phyloP scores from a whole-genome alignment of 75 land plant species.

The Pinus albicaulis region DNA sequence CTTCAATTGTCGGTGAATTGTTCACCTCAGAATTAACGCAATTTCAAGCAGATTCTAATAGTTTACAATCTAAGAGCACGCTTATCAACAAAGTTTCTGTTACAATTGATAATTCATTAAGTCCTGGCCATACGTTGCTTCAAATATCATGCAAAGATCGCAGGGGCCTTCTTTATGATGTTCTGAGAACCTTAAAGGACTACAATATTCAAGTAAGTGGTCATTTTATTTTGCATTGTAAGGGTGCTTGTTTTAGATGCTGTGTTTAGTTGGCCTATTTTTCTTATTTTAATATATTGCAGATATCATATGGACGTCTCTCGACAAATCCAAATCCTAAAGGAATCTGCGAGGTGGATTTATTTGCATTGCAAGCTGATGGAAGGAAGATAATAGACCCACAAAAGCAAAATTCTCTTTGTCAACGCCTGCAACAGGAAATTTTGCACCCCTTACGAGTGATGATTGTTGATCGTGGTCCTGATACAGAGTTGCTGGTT shows the following conservation, averaged over 20 bases:
- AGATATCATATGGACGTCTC: slow-evolving; percentile 87
- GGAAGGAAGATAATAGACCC: slow-evolving; percentile 78
- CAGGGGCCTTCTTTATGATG: slow-evolving; percentile 87
- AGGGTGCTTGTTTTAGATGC: neutral
- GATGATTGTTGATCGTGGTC: slow-evolving; percentile 62
- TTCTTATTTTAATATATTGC: neutral
- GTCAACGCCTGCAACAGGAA: slow-evolving; percentile 56
- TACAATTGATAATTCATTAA: slow-evolving; percentile 63
- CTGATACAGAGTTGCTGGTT: slow-evolving; percentile 83
- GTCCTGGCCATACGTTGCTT: slow-evolving; percentile 77
- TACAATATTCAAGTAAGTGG: slow-evolving; percentile 71
- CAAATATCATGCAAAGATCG: slow-evolving; percentile 76
- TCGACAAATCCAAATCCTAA: slow-evolving; percentile 23
- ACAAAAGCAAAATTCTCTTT: slow-evolving; percentile 51
- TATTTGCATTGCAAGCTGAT: slow-evolving; percentile 68
- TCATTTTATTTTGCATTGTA: neutral
- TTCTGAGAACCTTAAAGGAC: slow-evolving; percentile 81
- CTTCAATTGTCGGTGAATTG: slow-evolving; percentile 42
- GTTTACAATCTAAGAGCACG: slow-evolving; percentile 2
- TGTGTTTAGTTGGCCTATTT: neutral
- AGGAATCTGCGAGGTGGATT: slow-evolving; percentile 59
- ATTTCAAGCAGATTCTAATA: neutral
- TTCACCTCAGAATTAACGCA: slow-evolving; percentile 26
- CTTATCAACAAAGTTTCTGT: slow-evolving; percentile 20
- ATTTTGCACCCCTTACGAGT: slow-evolving; percentile 59